Base-by-base conservation (phyloP, 2,329 filamentous ascomycete genomes). In the Arthrobotrys conoides region DNA sequence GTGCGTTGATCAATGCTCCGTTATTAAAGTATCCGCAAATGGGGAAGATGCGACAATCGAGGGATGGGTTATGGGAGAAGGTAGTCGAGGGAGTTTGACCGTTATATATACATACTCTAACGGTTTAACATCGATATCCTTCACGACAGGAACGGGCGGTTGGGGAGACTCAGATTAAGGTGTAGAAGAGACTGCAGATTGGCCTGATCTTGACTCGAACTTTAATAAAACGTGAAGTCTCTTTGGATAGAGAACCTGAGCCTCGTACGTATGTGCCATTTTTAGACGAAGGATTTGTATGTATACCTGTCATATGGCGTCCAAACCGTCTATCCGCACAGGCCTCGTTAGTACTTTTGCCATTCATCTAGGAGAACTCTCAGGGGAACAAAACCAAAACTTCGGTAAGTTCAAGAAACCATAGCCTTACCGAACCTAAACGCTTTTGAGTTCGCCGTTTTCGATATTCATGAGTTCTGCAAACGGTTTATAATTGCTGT, bases 401-500 rank as follows among this genome's bases (percentile, higher is more conserved):
- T 38, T 36, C 22, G 27, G 20, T 61, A 70, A 51, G 55, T 71
- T 71, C 44, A n/a, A 18, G 5, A 44, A n/a, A 36, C n/a, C 20
- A 20, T 55, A 48, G 59, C 59, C 48, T 36, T 65, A 59, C 41
- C 1, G 30, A 72, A 66, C 9, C 51, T 41, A 65, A 66, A 59
- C 27, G 22, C n/a, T 8, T 49, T 66, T 44, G 63, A 22, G 22
- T 61, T 69, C 44, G 33, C 71, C 71, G 64, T 69, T 76, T 69
- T 69, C 64, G n/a, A 76, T 46, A 5, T 38, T n/a, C 59, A 36
- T 33, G 33, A 30, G 27, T 27, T 57, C 64, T 65, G 65, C 18
- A 76, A 76, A 76, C 71, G 71, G 71, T 53, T 27, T 51, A 53
- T 20, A 64, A 65, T 66, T 33, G 63, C 41, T 27, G 51, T 51